These are phyloP conservation scores for Lodderomyces metapsilosis DNA, from an alignment of 1,139 yeast species.

Conservation along the genomic window DNA sequence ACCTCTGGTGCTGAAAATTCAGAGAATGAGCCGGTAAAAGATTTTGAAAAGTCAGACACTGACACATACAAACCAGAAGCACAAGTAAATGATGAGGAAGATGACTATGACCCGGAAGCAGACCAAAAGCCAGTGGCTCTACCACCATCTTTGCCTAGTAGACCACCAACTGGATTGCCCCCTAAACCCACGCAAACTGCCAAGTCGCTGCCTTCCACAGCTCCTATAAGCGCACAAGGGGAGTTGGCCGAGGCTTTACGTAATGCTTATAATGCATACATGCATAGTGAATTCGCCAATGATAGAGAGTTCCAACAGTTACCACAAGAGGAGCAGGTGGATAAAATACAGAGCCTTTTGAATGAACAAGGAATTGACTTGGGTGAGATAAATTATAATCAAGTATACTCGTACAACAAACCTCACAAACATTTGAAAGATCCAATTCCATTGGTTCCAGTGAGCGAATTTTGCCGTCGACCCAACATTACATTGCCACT, in stretches of 20 bases:
- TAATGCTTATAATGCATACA: constrained; percentile 35
- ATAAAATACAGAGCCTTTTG: constrained; percentile 30
- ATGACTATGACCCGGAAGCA: constrained; percentile 6
- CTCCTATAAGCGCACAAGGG: constrained; percentile 13
- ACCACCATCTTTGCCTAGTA: constrained; percentile 8
- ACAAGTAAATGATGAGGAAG: constrained; percentile 6
- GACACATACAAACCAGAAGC: constrained; percentile 5
- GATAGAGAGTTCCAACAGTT: constrained; percentile 31
- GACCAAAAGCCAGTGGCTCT: background rate
- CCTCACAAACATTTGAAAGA: constrained; percentile 33
- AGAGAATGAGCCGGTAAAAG: background rate
- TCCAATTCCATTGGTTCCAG: constrained; percentile 46
- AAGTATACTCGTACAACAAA: constrained; percentile 41
- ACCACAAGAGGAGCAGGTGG: constrained; percentile 34
- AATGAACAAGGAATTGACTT: constrained; percentile 26
- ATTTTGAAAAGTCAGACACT: background rate
- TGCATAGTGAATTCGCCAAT: constrained; percentile 31
- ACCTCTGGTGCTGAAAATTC: background rate
- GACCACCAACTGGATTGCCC: constrained; percentile 21
- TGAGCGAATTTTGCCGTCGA: constrained; percentile 51
- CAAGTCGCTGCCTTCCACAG: constrained; percentile 10
- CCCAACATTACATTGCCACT: constrained; percentile 59
- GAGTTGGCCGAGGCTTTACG: constrained; percentile 19
- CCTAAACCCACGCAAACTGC: constrained; percentile 31
- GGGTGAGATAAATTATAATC: constrained; percentile 30